Percentiles rank a stretch among this genome's conserved stretches.
phyloP scores from a whole-genome alignment of 108 stramenopile species.

The Nannochloropsis oceanica region DNA sequence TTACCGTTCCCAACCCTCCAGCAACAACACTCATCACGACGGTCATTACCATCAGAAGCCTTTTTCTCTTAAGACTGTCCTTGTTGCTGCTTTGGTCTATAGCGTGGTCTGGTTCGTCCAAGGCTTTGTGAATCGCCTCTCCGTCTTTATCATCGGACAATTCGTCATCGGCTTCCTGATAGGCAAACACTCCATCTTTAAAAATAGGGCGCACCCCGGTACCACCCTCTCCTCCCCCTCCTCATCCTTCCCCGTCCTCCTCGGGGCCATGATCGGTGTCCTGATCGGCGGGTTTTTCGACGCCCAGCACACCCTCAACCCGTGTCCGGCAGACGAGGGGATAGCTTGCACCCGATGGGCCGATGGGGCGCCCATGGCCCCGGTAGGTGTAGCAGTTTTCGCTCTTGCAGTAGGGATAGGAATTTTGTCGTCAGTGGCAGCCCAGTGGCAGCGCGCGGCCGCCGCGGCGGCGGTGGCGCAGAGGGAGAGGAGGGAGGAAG shows the following conservation, averaged over 20 bases:
- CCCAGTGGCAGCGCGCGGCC: background rate
- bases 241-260: background rate
- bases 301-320: background rate
- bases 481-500: background rate
- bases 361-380: background rate
- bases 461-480: no score
- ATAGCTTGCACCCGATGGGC: background rate
- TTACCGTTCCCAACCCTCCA: background rate
- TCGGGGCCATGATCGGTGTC: background rate
- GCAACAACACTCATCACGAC: background rate
- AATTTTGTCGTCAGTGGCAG: background rate
- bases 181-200: background rate
- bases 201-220: background rate
- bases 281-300: background rate
- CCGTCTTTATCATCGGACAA: background rate
- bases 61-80: background rate
- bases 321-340: background rate
- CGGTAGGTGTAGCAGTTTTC: background rate
- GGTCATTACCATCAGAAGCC: no score
- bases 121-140: background rate
- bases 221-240: no score
- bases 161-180: background rate
- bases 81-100: background rate
- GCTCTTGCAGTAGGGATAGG: background rate
- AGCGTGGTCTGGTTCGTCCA: background rate